phyloP scores from a whole-genome alignment of 75 land plant genomes.

The Pinus albicaulis region DNA sequence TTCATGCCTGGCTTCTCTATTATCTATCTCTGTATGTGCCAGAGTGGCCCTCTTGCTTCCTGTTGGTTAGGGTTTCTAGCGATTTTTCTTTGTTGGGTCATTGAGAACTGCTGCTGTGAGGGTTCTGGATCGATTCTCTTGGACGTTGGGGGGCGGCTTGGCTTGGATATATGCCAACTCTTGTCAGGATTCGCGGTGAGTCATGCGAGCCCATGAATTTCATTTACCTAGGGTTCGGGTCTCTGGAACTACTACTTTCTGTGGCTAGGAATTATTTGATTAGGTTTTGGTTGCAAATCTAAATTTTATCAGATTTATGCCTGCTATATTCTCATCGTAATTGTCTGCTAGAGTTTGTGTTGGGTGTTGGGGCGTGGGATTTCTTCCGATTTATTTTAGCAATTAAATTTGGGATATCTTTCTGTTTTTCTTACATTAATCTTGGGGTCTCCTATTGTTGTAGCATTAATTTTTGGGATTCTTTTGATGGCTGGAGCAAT shows the following conservation, averaged over 20 bases:
- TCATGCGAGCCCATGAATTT: background rate
- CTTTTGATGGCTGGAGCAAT: background rate
- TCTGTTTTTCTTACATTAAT: background rate
- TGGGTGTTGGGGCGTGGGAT: background rate
- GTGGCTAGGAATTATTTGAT: background rate
- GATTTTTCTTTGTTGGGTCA: background rate
- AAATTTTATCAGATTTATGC: too few relatives aligned
- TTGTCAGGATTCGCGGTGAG: constrained; percentile 28
- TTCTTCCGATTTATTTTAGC: background rate
- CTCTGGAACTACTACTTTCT: background rate
- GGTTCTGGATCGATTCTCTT: background rate
- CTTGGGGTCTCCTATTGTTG: background rate
- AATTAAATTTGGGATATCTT: background rate
- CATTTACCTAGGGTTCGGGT: background rate
- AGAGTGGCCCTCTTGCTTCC: background rate
- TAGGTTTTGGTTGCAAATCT: background rate
- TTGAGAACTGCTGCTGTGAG: background rate
- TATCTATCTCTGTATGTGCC: background rate
- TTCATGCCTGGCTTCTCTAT: background rate
- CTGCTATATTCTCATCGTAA: too few relatives aligned
- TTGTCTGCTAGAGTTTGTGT: too few relatives aligned
- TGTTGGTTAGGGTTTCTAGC: background rate
- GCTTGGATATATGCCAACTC: constrained; percentile 29
- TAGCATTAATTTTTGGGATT: background rate
- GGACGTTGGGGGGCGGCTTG: constrained; percentile 1